A percentile compares a stretch with the other conserved stretches of the same genome.
These are phyloP conservation scores for Fusarium penzigii DNA, from an alignment of 2,329 filamentous ascomycete genomes.

Conservation along the genomic window DNA sequence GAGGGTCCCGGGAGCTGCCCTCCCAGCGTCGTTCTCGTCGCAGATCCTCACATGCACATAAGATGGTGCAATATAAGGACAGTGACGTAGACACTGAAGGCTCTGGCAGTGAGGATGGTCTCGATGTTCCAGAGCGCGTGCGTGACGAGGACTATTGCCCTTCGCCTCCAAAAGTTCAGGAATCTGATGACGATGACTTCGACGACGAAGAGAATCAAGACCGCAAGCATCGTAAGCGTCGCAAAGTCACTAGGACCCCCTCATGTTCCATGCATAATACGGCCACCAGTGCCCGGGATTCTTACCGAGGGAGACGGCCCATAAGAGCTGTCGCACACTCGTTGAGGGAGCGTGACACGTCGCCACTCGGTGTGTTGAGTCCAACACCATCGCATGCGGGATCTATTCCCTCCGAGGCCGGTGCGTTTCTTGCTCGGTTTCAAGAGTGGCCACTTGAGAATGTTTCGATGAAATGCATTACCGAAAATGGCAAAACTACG, in stretches of 20 bases:
- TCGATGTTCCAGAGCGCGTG: too few species aligned
- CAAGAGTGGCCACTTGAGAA: slow-evolving; percentile 4
- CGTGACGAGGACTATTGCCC: too few species aligned
- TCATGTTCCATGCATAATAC: not conserved
- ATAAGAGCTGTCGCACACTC: slow-evolving; percentile 1
- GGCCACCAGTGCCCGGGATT: slow-evolving; percentile 1
- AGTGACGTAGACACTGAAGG: slow-evolving; percentile 6
- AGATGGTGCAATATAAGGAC: slow-evolving; percentile 6
- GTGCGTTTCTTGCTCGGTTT: slow-evolving; percentile 5
- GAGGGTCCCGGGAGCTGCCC: slow-evolving; percentile 1
- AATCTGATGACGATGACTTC: slow-evolving; percentile 1
- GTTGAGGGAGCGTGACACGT: slow-evolving; percentile 1
- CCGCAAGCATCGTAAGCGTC: slow-evolving; percentile 5
- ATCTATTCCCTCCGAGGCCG: not conserved
- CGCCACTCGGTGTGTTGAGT: slow-evolving; percentile 2
- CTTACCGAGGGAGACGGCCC: not conserved
- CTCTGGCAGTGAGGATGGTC: slow-evolving; percentile 9
- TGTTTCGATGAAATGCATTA: slow-evolving; percentile 6
- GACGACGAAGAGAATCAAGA: slow-evolving; percentile 3
- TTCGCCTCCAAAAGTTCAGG: too few species aligned
- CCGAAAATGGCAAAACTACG: slow-evolving; percentile 1
- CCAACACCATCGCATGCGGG: slow-evolving; percentile 7
- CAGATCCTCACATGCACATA: slow-evolving; percentile 2
- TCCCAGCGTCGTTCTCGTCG: slow-evolving; percentile 6
- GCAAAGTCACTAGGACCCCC: slow-evolving; percentile 1